Evolutionary conservation across 2,329 filamentous ascomycete species (phyloP), one percentile per base, ranked within the genome.

Genomic region (Meredithiella fracta): DNA sequence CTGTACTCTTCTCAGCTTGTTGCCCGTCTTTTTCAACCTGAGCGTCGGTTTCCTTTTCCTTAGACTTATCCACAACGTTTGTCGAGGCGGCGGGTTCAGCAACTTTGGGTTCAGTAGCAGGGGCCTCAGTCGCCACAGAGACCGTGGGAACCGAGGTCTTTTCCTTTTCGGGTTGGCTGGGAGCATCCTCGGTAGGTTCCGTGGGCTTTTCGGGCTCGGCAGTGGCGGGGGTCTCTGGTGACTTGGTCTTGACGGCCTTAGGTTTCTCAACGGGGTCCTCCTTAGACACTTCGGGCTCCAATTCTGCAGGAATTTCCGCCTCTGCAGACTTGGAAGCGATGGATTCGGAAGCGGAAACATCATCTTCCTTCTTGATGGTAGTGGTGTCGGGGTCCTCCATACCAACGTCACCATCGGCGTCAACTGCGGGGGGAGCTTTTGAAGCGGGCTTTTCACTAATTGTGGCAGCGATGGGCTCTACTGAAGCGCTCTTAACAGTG

Each of bases 401-500:
- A 9, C 56, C 56, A 51, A 58, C 37, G 31, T 58, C 56, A n/a
- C 56, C 56, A 20, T 58, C 56, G 5, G 37, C 56, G n/a, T 55
- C 52, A 15, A 54, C 37, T 44, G 20, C 47, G 17, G 44, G 3
- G 20, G 42, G 40, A 8, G 58, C 58, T 20, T 23, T 31, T 1
- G 56, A 49, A 26, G 54, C 54, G 2, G 37, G 44, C 44, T 56
- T 54, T 31, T n/a, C n/a, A n/a, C n/a, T n/a, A n/a, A 54, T 20
- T 6, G n/a, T 26, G n/a, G 54, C 8, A 26, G 11, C 22, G n/a
- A 25, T 15, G 44, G 44, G 20, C 44, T 29, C 23, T 37, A 60
- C 60, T 14, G 17, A 31, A 38, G 60, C 55, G 42, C 60, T 51
- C 31, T 59, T 9, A 53, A 59, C 58, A 17, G 60, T 55, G 54